Conservation (phyloP, 2,329 filamentous ascomycete species). For the Calonectria fujianensis region DNA sequence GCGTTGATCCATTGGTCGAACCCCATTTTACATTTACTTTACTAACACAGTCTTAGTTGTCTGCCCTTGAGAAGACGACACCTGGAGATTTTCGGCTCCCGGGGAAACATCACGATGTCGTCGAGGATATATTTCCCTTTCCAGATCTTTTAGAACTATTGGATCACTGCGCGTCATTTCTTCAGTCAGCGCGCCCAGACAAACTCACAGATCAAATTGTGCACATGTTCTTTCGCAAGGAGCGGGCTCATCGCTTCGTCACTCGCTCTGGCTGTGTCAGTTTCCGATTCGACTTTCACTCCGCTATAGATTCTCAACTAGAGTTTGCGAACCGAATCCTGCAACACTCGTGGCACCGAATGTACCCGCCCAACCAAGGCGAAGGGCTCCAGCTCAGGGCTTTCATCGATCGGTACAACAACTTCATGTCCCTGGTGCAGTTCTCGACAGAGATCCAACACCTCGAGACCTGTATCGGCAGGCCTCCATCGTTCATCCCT, state of each 20-base stretch:
- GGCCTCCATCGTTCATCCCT: conserved; percentile 8
- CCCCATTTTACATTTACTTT: no score
- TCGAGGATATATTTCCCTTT: conserved; percentile 26
- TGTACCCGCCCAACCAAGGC: conserved; percentile 22
- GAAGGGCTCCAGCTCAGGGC: conserved; percentile 32
- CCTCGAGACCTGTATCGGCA: neutral
- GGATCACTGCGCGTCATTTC: conserved; percentile 30
- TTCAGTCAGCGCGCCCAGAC: conserved; percentile 21
- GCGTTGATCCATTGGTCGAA: neutral
- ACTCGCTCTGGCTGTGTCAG: neutral
- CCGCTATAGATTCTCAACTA: conserved; percentile 39
- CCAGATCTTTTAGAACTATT: conserved; percentile 32
- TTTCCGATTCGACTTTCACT: conserved; percentile 41
- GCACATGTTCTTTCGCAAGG: conserved; percentile 22
- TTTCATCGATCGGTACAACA: conserved; percentile 43
- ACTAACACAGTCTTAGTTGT: conserved; percentile 37
- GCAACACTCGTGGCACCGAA: conserved; percentile 47
- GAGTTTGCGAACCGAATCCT: conserved; percentile 37
- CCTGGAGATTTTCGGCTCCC: conserved; percentile 35
- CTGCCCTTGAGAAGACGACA: conserved; percentile 22
- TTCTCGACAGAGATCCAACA: neutral
- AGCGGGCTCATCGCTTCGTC: conserved; percentile 14
- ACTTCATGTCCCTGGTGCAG: conserved; percentile 42
- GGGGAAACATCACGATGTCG: conserved; percentile 9
- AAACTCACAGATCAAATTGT: conserved; percentile 23